These are phyloP conservation scores for Annona squamosa DNA, from an alignment of 164 flowering plant species.

Conservation along the genomic window DNA sequence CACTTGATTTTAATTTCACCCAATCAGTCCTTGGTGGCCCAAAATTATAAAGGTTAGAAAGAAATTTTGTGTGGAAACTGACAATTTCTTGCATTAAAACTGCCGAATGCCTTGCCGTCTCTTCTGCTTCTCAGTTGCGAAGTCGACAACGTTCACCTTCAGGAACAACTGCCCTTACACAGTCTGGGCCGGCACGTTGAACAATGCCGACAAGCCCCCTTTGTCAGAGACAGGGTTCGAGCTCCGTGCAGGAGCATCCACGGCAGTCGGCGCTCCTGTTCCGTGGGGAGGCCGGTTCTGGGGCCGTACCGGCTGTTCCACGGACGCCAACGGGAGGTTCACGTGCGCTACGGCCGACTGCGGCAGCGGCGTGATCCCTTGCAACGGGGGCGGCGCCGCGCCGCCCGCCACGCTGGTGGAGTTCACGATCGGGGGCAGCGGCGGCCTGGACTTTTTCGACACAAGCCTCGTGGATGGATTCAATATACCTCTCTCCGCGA, in stretches of 20 bases:
- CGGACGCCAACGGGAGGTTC: conserved; percentile 15
- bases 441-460: conserved; percentile 25
- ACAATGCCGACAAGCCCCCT: conserved; percentile 16
- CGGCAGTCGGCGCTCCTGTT: conserved; percentile 7
- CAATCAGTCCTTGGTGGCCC: too few relatives aligned
- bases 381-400: conserved; percentile 32
- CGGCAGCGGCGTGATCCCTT: conserved; percentile 19
- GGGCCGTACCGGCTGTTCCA: conserved; percentile 32
- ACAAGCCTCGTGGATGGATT: conserved; percentile 36
- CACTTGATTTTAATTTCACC: too few relatives aligned
- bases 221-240: conserved; percentile 23
- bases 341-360: conserved; percentile 35
- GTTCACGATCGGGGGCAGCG: conserved; percentile 20
- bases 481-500: conserved; percentile 18
- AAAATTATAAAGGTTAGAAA: too few relatives aligned
- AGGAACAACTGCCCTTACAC: conserved; percentile 29
- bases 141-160: conserved; percentile 19
- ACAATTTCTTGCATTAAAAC: too few relatives aligned
- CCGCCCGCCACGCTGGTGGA: conserved; percentile 39
- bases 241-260: conserved; percentile 13
- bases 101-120: too few relatives aligned
- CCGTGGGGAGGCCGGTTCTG: conserved; percentile 42
- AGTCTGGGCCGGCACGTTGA: conserved; percentile 34
- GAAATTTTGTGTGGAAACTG: too few relatives aligned
- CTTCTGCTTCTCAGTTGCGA: conserved; percentile 1